Evolutionary conservation across 495 filamentous ascomycete genomes (phyloP).

Genomic region (Lindgomyces ingoldianus): DNA sequence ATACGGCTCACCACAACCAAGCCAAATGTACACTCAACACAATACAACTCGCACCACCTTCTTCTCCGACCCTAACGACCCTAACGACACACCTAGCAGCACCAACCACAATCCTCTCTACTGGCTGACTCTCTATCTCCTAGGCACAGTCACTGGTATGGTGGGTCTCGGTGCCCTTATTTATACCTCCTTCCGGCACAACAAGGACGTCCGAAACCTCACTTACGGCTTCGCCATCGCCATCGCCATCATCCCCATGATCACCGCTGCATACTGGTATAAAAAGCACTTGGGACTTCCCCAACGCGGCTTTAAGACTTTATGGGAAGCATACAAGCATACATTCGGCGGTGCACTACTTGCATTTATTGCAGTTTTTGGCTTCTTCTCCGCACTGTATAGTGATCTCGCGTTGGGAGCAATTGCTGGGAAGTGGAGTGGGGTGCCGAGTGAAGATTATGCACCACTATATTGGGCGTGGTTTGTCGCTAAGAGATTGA

Average conservation of each 20-base stretch:
- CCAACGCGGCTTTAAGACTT: background rate
- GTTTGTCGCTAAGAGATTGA: conserved; percentile 24
- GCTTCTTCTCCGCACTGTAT: conserved; percentile 14
- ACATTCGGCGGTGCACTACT: conserved; percentile 11
- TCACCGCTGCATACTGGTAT: conserved; percentile 10
- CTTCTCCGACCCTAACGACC: background rate
- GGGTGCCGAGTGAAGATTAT: conserved; percentile 16
- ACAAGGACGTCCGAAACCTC: conserved; percentile 20
- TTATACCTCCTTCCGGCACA: conserved; percentile 9
- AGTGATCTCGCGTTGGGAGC: conserved; percentile 16
- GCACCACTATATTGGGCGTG: conserved; percentile 20
- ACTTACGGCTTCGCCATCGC: conserved; percentile 14
- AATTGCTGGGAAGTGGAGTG: conserved; percentile 18
- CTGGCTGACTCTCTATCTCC: conserved; percentile 19
- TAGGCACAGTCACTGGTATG: conserved; percentile 14
- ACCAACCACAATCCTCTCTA: conserved; percentile 5
- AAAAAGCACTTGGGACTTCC: background rate
- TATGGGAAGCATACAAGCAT: background rate
- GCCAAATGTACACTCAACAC: background rate
- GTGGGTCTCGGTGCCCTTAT: conserved; percentile 11
- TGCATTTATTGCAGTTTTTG: background rate
- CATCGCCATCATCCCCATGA: conserved; percentile 3
- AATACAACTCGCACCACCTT: background rate
- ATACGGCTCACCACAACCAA: too few relatives aligned
- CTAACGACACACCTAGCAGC: background rate